Evolutionary conservation across 495 filamentous ascomycete species (phyloP).

Genomic region (Penicillium mononematosum): DNA sequence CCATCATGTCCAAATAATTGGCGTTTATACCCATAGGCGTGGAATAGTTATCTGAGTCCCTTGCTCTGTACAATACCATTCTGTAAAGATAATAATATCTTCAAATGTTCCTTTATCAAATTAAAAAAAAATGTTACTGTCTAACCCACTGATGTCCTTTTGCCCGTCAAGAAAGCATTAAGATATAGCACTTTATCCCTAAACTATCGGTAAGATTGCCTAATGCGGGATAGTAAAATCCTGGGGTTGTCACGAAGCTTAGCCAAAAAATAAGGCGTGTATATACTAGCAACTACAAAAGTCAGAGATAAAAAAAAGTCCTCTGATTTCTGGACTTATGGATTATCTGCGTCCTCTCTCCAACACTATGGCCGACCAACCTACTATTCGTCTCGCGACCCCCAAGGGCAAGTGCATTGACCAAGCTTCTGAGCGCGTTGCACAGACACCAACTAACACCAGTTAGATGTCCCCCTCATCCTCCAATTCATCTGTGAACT

Average conservation of each 20-base stretch:
- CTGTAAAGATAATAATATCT: slow-evolving; percentile 7
- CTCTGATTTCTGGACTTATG: background rate
- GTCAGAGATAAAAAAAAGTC: background rate
- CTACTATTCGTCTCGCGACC: slow-evolving; percentile 51
- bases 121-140: background rate
- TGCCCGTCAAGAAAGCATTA: background rate
- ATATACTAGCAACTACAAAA: background rate
- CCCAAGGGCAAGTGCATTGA: slow-evolving; percentile 36
- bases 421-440: background rate
- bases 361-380: slow-evolving; percentile 35
- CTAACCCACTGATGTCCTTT: background rate
- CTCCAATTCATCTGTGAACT: slow-evolving; percentile 83
- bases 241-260: background rate
- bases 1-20: slow-evolving; percentile 55
- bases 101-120: background rate
- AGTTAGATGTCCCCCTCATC: slow-evolving; percentile 77
- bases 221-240: slow-evolving; percentile 1
- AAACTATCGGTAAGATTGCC: slow-evolving; percentile 6
- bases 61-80: slow-evolving; percentile 8
- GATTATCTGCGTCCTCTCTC: slow-evolving; percentile 5
- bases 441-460: slow-evolving; percentile 10
- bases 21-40: slow-evolving; percentile 20
- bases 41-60: background rate
- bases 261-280: background rate
- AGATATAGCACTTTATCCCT: background rate